Evolutionary conservation across 2,329 filamentous ascomycete genomes (phyloP).

Genomic region (Sordariomycetes sp.): DNA sequence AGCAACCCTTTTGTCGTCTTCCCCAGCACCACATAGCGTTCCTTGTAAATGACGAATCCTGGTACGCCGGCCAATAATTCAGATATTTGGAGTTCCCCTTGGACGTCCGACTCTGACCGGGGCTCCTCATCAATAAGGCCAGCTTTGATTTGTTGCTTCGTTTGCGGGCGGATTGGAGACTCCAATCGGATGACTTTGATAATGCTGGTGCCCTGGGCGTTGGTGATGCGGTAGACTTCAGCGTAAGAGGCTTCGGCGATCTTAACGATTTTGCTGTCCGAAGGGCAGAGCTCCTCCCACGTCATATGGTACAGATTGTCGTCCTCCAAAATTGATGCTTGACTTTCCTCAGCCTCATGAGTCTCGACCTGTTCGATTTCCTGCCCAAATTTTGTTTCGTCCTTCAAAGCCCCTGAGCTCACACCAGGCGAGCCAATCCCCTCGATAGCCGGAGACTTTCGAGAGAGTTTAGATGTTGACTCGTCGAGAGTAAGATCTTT

Average conservation of each 20-base stretch:
- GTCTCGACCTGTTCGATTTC: too few relatives aligned
- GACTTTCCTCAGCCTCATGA: background rate
- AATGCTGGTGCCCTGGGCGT: conserved; percentile 50
- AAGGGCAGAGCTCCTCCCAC: conserved; percentile 50
- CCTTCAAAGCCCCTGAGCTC: too few relatives aligned
- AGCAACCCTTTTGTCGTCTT: conserved; percentile 42
- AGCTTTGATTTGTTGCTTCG: conserved; percentile 43
- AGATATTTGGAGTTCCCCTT: conserved; percentile 53
- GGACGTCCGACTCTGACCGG: conserved; percentile 42
- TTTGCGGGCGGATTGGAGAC: conserved; percentile 48
- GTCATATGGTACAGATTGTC: conserved; percentile 31
- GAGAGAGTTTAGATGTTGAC: too few relatives aligned
- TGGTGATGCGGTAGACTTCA: conserved; percentile 55
- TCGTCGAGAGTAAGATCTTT: too few relatives aligned
- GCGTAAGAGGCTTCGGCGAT: conserved; percentile 60
- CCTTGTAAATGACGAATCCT: conserved; percentile 58
- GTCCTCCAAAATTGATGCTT: conserved; percentile 6
- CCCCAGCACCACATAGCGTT: conserved; percentile 50
- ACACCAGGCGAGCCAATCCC: too few relatives aligned
- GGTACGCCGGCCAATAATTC: conserved; percentile 56
- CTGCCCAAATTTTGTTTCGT: too few relatives aligned
- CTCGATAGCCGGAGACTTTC: too few relatives aligned
- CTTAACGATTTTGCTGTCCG: conserved; percentile 45
- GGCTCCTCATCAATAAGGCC: conserved; percentile 51
- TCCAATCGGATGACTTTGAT: conserved; percentile 55